Conservation (phyloP, 176 grass and related monocot species). For the Poa pratensis region DNA sequence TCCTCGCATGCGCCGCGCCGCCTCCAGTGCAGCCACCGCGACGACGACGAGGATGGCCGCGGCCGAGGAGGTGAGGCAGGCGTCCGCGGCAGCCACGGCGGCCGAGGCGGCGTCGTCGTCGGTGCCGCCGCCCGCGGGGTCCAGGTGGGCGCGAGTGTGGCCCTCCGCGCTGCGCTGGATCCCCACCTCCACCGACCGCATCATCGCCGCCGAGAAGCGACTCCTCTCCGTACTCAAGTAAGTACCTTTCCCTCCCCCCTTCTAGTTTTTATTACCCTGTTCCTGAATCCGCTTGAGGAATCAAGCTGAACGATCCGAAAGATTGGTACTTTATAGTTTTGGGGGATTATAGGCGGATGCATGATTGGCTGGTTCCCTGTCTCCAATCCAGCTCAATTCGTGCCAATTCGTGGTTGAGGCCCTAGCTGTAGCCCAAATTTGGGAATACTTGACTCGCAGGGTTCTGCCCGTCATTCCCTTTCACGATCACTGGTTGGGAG, state of each 20-base stretch:
- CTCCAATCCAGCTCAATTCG: neutral
- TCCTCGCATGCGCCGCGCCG: constrained; percentile 36
- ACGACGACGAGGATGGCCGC: constrained; percentile 42
- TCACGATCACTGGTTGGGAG: neutral
- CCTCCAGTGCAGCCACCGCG: constrained; percentile 6
- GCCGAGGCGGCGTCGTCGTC: constrained; percentile 10
- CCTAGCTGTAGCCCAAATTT: neutral
- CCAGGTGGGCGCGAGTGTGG: constrained; percentile 66
- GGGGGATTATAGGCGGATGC: neutral
- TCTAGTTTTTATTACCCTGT: neutral
- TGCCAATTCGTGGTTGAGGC: neutral
- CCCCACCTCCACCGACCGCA: constrained; percentile 91
- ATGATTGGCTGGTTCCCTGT: neutral
- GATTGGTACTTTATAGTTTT: neutral
- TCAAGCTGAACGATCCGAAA: neutral
- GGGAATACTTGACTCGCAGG: neutral
- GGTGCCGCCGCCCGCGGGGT: constrained; percentile 33
- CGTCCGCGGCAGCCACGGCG: constrained; percentile 44
- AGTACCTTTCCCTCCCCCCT: neutral
- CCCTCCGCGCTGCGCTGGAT: constrained; percentile 81
- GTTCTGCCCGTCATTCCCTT: neutral
- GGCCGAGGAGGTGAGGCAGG: constrained; percentile 56
- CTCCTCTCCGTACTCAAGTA: constrained; percentile 88
- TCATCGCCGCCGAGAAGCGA: constrained; percentile 94
- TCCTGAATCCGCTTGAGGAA: too few relatives aligned